Evolutionary conservation across 495 filamentous ascomycete genomes (phyloP).

Genomic region (Podospora appendiculata): DNA sequence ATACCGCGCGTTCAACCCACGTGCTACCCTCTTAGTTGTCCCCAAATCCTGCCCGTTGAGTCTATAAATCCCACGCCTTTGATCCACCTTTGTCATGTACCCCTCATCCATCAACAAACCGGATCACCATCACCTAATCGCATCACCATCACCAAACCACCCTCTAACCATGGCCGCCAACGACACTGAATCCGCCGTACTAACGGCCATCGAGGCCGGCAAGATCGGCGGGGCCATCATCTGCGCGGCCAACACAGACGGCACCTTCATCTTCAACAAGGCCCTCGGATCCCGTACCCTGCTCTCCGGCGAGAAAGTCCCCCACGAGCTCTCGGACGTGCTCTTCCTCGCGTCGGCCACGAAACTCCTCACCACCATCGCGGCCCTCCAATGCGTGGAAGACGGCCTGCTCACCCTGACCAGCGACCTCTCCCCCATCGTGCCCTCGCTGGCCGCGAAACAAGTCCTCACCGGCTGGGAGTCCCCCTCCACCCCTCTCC

Average conservation of each 20-base stretch:
- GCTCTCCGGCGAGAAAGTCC: slow-evolving; percentile 30
- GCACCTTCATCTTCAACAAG: slow-evolving; percentile 13
- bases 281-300: slow-evolving; percentile 23
- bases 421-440: slow-evolving; percentile 26
- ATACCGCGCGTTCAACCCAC: too few relatives aligned
- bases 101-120: too few relatives aligned
- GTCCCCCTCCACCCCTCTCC: slow-evolving; percentile 5
- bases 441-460: slow-evolving; percentile 33
- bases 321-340: slow-evolving; percentile 25
- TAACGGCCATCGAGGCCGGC: slow-evolving; percentile 17
- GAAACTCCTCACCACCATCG: slow-evolving; percentile 45
- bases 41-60: too few relatives aligned
- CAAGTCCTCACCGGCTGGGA: slow-evolving; percentile 33
- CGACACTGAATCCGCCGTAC: slow-evolving; percentile 13
- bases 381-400: slow-evolving; percentile 43
- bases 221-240: slow-evolving; percentile 20
- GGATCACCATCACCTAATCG: too few relatives aligned
- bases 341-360: slow-evolving; percentile 42
- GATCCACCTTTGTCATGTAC: too few relatives aligned
- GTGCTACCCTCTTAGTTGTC: too few relatives aligned
- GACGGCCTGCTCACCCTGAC: slow-evolving; percentile 34
- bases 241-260: slow-evolving; percentile 15
- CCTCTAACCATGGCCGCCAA: slow-evolving; percentile 2
- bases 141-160: too few relatives aligned
- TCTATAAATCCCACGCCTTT: too few relatives aligned